These are phyloP conservation scores for Teratosphaeria epicoccoides DNA, from an alignment of 2,329 filamentous ascomycete genomes.

Conservation along the genomic window DNA sequence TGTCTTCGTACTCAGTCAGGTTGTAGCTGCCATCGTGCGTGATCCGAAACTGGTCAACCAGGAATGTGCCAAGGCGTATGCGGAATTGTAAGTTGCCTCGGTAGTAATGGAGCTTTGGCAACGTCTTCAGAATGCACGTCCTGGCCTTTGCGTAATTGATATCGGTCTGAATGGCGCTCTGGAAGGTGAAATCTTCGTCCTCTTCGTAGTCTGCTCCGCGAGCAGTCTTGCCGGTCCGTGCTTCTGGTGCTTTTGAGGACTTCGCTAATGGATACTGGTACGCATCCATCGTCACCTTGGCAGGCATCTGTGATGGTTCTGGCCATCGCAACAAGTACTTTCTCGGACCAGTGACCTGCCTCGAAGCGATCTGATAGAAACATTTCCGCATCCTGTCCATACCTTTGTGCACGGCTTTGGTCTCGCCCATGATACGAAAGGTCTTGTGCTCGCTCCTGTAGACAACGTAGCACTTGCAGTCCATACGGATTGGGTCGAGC, in stretches of 20 bases:
- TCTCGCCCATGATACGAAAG: constrained; percentile 25
- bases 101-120: constrained; percentile 25
- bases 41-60: constrained; percentile 16
- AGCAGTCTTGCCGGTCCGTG: neutral
- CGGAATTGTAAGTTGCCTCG: constrained; percentile 25
- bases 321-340: constrained; percentile 20
- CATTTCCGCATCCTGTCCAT: constrained; percentile 27
- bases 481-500: constrained; percentile 35
- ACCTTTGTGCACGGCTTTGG: constrained; percentile 18
- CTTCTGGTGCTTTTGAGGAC: neutral
- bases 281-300: neutral
- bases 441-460: constrained; percentile 18
- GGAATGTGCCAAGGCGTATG: constrained; percentile 27
- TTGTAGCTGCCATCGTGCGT: constrained; percentile 13
- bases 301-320: neutral
- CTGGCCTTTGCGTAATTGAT: neutral
- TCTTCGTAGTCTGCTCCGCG: neutral
- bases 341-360: constrained; percentile 14
- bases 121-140: constrained; percentile 8
- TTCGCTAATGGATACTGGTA: neutral
- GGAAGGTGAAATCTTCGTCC: neutral
- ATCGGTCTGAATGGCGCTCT: neutral
- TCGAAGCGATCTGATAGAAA: constrained; percentile 29
- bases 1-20: constrained; percentile 23
- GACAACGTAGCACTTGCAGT: constrained; percentile 32